Base-by-base conservation (phyloP, 164 flowering plant genomes). In the Kingdonia uniflora region DNA sequence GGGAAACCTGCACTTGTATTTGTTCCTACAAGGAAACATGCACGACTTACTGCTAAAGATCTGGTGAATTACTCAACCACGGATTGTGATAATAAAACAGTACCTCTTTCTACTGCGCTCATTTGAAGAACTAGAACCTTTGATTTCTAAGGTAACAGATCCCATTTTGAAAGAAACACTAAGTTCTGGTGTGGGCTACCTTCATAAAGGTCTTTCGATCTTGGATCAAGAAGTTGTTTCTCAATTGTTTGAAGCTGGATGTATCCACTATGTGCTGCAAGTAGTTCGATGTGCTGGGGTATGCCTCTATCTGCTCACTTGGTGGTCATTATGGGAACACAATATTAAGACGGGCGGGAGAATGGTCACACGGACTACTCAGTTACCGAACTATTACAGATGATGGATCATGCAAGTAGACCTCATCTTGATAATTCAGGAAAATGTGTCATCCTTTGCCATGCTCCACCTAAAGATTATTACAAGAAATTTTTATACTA, bases 241-340 rank as follows among this genome's bases (percentile, higher is more conserved):
- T 11, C 77, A 78, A 11, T 74, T 94, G 51, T 87, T 89, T 71
- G 82, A 75, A 65, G 90, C 96, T 44, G 97, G 96, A 10, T 69
- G 85, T 78, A 94, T 94, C 41, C 95, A 81, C 71, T 94, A 15
- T 94, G 99, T 72, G 96, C 89, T 35, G 82, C 82, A 75, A 77
- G 79, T 64, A 81, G 87, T 62, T 78, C 92, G 4, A 71, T 94
- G 85, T 89, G 95, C 56, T 89, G 99, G 97, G 97, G 97, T 24
- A 64, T 74, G 62, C 71, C 90, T 2, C 62, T 94, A 57, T 68
- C 87, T 15, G 97, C 99, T 8, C 96, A 86, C 66, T 68, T 94
- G 78, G 99, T 89, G 42, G 85, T 94, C 29, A 90, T 94, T 25
- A 85, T 94, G 97, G 97, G 99, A 66, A 89, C 99, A 37, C 97